Evolutionary conservation across 208 protist genomes (phyloP), one percentile per base, ranked within the genome.

Genomic region (Crithidia acanthocephali): DNA sequence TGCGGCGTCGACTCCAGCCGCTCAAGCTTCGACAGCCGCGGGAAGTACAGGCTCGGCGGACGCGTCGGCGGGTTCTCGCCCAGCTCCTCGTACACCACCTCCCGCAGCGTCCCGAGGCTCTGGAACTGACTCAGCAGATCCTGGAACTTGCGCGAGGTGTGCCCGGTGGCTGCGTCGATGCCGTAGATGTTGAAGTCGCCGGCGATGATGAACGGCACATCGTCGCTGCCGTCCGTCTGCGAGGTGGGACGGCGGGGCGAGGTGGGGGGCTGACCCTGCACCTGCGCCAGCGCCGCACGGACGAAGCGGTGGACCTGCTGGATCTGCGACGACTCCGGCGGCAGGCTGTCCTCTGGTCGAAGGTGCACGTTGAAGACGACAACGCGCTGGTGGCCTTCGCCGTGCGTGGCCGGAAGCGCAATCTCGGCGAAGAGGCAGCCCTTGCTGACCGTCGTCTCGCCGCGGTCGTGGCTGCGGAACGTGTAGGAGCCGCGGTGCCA

Each of bases 351-450:
- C 69, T 93, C 84, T 9, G 85, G 82, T 7, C 88, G 83, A 40
- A 97, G 75, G 65, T 97, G 90, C 6, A 95, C 86, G 61, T 95
- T 94, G 68, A 97, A 94, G 63, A 95, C 86, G 16, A 94, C 72
- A 11, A 95, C 62, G 2, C 76, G 76, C 61, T 77, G 80, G 33
- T 48, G 72, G 4, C 56, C 76, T 22, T 65, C 64, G 55, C 68
- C 50, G 11, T 60, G 37, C n/a, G 22, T 0, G n/a, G 69, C 60
- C 18, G 92, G 90, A 9, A 97, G 62, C 58, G 88, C 84, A 11
- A 97, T 67, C 65, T 95, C 87, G 1, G 92, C 92, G 55, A 95
- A 95, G 30, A 97, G 75, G 35, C 90, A 94, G 33, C 92, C 92
- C 53, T 92, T 87, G 32, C 81, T 56, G 33, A 86, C 80, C 13